Conservation (phyloP, 2,329 filamentous ascomycete species). For the Lasiodiplodia sp. region DNA sequence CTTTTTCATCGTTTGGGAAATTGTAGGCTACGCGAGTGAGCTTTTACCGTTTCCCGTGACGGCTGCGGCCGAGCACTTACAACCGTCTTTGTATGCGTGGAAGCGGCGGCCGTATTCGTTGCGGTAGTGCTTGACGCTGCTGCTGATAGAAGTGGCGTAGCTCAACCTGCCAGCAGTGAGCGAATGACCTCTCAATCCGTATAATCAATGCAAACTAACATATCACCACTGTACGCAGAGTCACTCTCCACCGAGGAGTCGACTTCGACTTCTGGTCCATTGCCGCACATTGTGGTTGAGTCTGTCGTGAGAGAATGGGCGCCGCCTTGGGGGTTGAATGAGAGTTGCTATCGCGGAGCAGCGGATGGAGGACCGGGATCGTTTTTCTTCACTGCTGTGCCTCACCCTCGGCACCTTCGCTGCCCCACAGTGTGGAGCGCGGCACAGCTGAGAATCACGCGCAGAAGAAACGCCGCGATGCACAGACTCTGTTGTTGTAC, state of each 20-base stretch:
- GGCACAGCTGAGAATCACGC: not conserved
- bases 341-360: too few relatives aligned
- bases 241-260: not conserved
- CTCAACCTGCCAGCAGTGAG: conserved; percentile 10
- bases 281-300: not conserved
- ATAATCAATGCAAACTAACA: not conserved
- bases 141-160: conserved; percentile 34
- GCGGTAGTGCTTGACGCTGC: conserved; percentile 33
- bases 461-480: not conserved
- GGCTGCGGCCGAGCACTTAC: not conserved
- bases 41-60: not conserved
- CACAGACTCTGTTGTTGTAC: not conserved
- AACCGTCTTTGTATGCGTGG: conserved; percentile 45
- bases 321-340: not conserved
- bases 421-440: not conserved
- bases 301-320: not conserved
- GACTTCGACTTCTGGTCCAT: not conserved
- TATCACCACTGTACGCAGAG: not conserved
- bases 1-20: conserved; percentile 33
- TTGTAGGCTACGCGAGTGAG: conserved; percentile 33
- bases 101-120: conserved; percentile 44
- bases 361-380: not conserved
- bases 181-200: not conserved
- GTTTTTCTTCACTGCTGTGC: not conserved
- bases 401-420: not conserved